Percentiles rank a stretch among this genome's conserved stretches.
phyloP scores from a whole-genome alignment of 106 monocot species.

The Allium cepa region DNA sequence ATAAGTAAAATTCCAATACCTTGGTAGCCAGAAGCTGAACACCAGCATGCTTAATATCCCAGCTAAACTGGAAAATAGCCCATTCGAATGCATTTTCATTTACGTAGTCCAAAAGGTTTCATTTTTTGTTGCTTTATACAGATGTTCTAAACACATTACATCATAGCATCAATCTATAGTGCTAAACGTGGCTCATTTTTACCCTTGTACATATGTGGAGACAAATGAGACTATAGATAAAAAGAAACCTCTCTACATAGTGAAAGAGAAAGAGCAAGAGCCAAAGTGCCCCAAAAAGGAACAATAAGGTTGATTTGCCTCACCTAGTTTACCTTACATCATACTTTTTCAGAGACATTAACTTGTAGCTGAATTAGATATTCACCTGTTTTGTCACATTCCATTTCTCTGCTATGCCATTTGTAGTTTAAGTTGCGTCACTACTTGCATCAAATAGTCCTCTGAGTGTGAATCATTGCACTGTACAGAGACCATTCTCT shows the following conservation, averaged over 20 bases:
- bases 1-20: too few species aligned
- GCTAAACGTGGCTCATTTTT: neutral
- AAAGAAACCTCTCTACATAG: neutral
- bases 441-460: constrained; percentile 36
- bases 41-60: too few species aligned
- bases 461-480: constrained; percentile 45
- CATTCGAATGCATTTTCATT: too few species aligned
- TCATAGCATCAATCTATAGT: constrained; percentile 7
- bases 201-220: neutral
- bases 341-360: neutral
- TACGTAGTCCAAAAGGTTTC: too few species aligned
- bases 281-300: neutral
- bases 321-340: neutral
- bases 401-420: constrained; percentile 30
- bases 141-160: neutral
- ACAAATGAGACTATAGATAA: constrained; percentile 4
- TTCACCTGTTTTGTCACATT: neutral
- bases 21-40: too few species aligned
- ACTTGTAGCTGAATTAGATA: neutral
- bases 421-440: constrained; percentile 30
- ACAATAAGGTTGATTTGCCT: neutral
- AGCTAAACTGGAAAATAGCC: too few species aligned
- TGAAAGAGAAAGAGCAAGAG: neutral
- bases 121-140: too few species aligned
- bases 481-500: constrained; percentile 44